Base-by-base conservation (phyloP, 2,329 filamentous ascomycete genomes). In the Xylariaceae sp. region DNA sequence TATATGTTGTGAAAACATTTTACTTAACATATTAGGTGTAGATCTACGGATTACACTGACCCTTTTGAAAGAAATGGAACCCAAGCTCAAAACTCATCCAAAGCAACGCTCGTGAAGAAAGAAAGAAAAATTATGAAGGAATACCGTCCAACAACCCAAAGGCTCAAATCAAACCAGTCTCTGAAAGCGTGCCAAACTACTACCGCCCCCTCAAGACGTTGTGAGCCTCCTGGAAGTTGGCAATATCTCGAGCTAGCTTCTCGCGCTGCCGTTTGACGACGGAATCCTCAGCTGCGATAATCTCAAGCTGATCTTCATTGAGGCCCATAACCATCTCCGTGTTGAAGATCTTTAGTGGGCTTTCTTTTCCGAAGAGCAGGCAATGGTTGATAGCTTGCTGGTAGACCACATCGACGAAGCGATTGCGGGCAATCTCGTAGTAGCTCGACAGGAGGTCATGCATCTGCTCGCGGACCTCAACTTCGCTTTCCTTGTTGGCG, bases 371-470 rank as follows among this genome's bases (percentile, higher is more conserved):
- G 1, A 72, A 72, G 0, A 88, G 71, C 0, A 89, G 74, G 60
- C 77, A 76, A 66, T 84, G 72, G 49, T 82, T 78, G 1, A 82
- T 74, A 0, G 78, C 82, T 62, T 88, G 86, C 61, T 80, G 78
- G 66, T 77, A 84, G 1, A 90, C 70, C 2, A 76, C 80, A 64
- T 90, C 87, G 1, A 87, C 78, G 59, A 90, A 88, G 0, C 85
- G 79, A 66, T 82, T 82, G 10, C 75, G 76, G 0, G 84, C 77
- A 1, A 88, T 80, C 30, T 82, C 78, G 73, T 89, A 89, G 70
- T 86, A 89, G 1, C 80, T 76, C 34, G 76, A 70, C 0, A 89
- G 74, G 1, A 82, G 80, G 60, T 88, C 81, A 57, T 87, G 82
- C 3, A 61, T 55, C 2, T 85, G 78, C 39, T 81, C 74, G 2